A percentile compares a stretch with the other conserved stretches of the same genome.
phyloP scores from a whole-genome alignment of 345 rosid genomes.

The Hibiscus tridactylites region DNA sequence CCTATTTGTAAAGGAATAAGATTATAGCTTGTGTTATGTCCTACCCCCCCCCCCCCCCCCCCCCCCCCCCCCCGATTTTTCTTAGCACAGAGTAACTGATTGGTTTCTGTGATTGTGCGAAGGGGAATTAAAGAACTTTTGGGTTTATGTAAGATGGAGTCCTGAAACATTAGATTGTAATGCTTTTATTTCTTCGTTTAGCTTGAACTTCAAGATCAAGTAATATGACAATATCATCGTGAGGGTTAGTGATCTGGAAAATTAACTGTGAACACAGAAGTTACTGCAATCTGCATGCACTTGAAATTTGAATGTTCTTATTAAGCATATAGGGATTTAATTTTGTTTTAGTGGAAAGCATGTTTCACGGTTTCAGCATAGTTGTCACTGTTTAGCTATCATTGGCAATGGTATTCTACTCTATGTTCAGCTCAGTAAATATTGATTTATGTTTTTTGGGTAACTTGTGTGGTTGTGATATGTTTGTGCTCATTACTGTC shows the following conservation, averaged over 20 bases:
- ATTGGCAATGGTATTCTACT: background rate
- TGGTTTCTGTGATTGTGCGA: background rate
- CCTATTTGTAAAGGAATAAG: background rate
- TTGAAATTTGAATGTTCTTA: background rate
- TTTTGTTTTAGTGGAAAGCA: background rate
- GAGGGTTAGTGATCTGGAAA: background rate
- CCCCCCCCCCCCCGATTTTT: too few species aligned
- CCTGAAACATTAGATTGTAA: background rate
- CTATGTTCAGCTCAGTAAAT: background rate
- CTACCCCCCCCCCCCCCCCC: too few species aligned
- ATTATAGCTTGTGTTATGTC: background rate
- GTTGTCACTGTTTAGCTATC: background rate
- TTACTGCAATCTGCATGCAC: background rate
- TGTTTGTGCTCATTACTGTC: background rate
- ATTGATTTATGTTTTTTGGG: background rate
- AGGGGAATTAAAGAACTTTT: background rate
- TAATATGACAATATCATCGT: background rate
- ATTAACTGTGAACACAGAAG: background rate
- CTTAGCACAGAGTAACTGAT: background rate
- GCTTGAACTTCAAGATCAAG: background rate
- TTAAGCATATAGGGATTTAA: background rate
- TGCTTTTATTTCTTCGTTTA: background rate
- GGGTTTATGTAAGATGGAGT: background rate
- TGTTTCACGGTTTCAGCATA: background rate
- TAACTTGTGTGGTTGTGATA: background rate